Conservation (phyloP, 495 filamentous ascomycete genomes). For the Penicillium maclennaniae region DNA sequence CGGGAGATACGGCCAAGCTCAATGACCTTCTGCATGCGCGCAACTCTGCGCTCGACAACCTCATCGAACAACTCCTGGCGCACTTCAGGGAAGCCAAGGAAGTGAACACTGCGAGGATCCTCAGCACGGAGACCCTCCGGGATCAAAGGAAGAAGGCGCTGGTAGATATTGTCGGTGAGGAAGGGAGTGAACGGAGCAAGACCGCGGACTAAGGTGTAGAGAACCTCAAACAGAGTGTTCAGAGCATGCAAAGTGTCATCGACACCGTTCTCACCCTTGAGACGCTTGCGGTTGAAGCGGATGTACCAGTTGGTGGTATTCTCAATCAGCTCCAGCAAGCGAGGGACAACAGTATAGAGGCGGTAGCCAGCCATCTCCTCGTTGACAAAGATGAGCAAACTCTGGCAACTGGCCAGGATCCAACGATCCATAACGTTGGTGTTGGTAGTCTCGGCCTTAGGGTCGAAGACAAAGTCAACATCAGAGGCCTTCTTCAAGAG, state of each 20-base stretch:
- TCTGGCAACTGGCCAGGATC: slow-evolving; percentile 93
- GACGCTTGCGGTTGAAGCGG: slow-evolving; percentile 91
- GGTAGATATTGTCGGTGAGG: slow-evolving; percentile 91
- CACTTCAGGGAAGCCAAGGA: slow-evolving; percentile 84
- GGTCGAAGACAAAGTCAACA: slow-evolving; percentile 76
- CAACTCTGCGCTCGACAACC: slow-evolving; percentile 79
- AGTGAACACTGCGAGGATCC: slow-evolving; percentile 85
- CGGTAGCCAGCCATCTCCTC: slow-evolving; percentile 92
- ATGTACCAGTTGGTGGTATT: slow-evolving; percentile 99
- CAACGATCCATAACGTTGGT: slow-evolving; percentile 96
- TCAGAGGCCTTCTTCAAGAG: slow-evolving; percentile 86
- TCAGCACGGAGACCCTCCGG: slow-evolving; percentile 58
- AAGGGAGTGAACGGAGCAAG: slow-evolving; percentile 96
- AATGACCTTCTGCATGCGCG: slow-evolving; percentile 93
- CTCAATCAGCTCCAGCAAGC: slow-evolving; percentile 83
- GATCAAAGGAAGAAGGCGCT: slow-evolving; percentile 75
- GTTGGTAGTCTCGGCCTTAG: slow-evolving; percentile 65
- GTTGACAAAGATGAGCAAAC: slow-evolving; percentile 87
- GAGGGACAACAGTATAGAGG: slow-evolving; percentile 90
- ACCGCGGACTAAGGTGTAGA: slow-evolving; percentile 81
- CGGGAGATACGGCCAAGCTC: slow-evolving; percentile 81
- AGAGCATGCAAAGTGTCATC: slow-evolving; percentile 88
- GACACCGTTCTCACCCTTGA: slow-evolving; percentile 89
- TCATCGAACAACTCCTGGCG: slow-evolving; percentile 82
- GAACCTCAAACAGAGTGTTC: slow-evolving; percentile 94